Base-by-base conservation (phyloP, 2,329 filamentous ascomycete genomes). In the Fusarium protoensiforme region DNA sequence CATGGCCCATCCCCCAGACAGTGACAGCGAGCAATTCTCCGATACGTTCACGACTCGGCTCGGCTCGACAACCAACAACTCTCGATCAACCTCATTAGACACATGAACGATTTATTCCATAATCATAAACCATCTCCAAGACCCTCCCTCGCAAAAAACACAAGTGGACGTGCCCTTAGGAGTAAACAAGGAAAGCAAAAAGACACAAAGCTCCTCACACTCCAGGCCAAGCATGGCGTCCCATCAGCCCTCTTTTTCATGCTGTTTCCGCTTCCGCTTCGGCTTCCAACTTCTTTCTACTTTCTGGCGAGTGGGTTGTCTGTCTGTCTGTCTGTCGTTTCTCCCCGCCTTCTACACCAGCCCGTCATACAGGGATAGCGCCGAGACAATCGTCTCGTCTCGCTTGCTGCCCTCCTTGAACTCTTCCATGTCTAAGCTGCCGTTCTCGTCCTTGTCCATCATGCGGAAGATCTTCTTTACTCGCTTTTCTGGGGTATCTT, bases 401-500 rank as follows among this genome's bases (percentile, higher is more conserved):
- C 95, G 93, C 88, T 98, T 98, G 87, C 95, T 98, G 77, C 96
- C 96, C 85, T 99, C 96, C 86, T 98, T 98, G 88, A 99, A 99
- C 83, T 99, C 96, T 70, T 95, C 93, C 89, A 98, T 96, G 82
- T 98, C 96, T 78, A 99, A 86, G 80, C 94, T 97, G 78, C 96
- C 96, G 81, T 98, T 98, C 86, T 98, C 96, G 83, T 99, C 96
- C 89, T 99, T 99, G 88, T 99, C 96, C 96, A 99, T 99, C 96
- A 98, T 98, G 80, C 93, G 90, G 88, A 99, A 99, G 83, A 99
- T 98, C 88, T 99, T 99, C 84, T 89, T 92, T 72, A 99, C 96
- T 74, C 96, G 93, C 88, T 99, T 99, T 88, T 98, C 96, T 20
- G 96, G 96, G 65, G 96, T 99, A 85, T 99, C 96, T 87, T 99